A percentile compares a stretch with the other conserved stretches of the same genome.
Conservation (phyloP, 441 rosid genomes). For the Biscutella laevigata region DNA sequence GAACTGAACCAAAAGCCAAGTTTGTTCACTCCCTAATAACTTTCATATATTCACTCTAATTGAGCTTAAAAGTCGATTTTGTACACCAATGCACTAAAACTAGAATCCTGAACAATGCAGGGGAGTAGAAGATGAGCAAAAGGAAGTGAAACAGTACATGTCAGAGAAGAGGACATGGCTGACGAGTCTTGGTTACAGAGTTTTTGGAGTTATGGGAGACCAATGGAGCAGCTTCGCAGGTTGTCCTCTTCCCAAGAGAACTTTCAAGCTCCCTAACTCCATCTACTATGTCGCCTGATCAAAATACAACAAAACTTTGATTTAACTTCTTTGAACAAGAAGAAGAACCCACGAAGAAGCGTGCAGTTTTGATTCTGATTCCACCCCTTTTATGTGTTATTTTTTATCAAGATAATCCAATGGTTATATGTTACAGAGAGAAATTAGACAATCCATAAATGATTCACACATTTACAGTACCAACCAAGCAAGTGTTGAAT, state of each 20-base stretch:
- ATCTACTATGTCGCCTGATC: slow-evolving; percentile 46
- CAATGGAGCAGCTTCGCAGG: slow-evolving; percentile 80
- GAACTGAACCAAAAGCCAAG: neutral
- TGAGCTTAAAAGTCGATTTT: neutral
- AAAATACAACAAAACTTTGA: slow-evolving; percentile 1
- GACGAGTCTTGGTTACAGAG: slow-evolving; percentile 49
- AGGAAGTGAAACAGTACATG: slow-evolving; percentile 58
- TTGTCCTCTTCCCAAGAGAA: slow-evolving; percentile 52
- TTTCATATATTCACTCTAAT: neutral
- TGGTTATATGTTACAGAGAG: neutral
- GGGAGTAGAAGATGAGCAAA: slow-evolving; percentile 51
- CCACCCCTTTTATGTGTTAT: neutral
- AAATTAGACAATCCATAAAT: neutral
- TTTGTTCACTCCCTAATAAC: neutral
- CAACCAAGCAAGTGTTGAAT: neutral
- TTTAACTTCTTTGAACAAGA: slow-evolving; percentile 8
- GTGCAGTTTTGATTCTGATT: neutral
- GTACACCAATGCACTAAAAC: slow-evolving; percentile 8
- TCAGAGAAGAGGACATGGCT: slow-evolving; percentile 44
- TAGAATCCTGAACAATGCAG: slow-evolving; percentile 26
- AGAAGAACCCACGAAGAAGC: neutral
- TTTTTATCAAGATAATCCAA: neutral
- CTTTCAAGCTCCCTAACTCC: slow-evolving; percentile 89
- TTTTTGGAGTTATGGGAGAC: slow-evolving; percentile 73
- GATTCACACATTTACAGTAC: neutral